Conservation (phyloP, 2,329 filamentous ascomycete genomes). For the Fusarium irregulare region DNA sequence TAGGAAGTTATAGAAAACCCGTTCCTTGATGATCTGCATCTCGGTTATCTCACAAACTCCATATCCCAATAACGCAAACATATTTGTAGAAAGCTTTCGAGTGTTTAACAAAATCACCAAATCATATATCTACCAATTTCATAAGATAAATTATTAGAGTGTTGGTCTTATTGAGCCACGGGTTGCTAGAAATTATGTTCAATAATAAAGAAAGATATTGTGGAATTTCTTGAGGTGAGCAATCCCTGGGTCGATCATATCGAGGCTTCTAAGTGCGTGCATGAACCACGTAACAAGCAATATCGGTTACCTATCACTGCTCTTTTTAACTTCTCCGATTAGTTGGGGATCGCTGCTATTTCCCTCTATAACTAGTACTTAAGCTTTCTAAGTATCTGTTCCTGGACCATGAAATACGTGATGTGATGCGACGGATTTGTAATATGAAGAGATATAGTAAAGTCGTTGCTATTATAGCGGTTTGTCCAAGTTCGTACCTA, state of each 20-base stretch:
- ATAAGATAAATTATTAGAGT: background rate
- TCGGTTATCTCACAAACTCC: background rate
- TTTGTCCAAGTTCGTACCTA: background rate
- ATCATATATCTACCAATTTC: background rate
- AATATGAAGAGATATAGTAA: background rate
- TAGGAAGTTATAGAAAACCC: background rate
- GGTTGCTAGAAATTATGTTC: background rate
- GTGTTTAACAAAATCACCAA: too few species aligned
- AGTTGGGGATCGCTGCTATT: background rate
- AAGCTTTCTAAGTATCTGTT: background rate
- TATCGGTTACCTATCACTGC: background rate
- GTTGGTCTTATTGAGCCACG: background rate
- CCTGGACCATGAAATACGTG: background rate
- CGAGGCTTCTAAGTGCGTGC: background rate
- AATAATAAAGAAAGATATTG: background rate
- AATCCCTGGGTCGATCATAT: background rate
- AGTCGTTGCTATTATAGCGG: background rate
- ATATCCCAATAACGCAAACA: too few species aligned
- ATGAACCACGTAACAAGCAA: background rate
- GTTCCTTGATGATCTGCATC: background rate
- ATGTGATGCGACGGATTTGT: background rate
- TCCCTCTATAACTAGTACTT: background rate
- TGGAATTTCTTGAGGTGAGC: background rate
- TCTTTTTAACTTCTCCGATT: background rate
- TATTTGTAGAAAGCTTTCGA: background rate